Base-by-base conservation (phyloP, 1,284 basidiomycete species). In the Ustilago tritici region DNA sequence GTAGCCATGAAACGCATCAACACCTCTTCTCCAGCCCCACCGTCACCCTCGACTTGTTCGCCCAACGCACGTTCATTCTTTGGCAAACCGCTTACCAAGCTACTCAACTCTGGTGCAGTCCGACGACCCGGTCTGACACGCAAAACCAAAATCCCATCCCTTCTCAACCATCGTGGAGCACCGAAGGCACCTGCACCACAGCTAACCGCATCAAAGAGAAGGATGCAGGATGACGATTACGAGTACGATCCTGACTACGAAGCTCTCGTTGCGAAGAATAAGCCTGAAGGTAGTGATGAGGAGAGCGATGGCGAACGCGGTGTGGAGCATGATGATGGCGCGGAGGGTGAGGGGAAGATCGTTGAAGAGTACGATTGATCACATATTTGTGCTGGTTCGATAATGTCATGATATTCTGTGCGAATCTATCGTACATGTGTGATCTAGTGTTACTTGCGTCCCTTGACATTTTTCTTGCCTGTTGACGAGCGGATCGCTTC, bases 211-310 rank as follows among this genome's bases (percentile, higher is more conserved):
- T 65, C 58, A 17, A 78, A 78, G 28, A 54, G 71, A 1, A 54
- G 64, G 41, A 61, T 70, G 55, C 67, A 74, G 60, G 76, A 78
- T 53, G 76, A 78, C 56, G 76, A 78, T 38, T 78, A 78, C 23
- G 76, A 74, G 60, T 78, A 69, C 36, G 76, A 78, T 50, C 49
- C 67, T 15, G 71, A 54, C 15, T 78, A 78, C 60, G 76, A 78
- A 34, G 67, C 67, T 35, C 14, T 78, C 31, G 65, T 78, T 56
- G 76, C 70, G 1, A 72, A 72, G 36, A 41, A 56, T 6, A 60
- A 66, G 65, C 50, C 50, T 19, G 35, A 50, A 5, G 49, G 36
- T 10, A 53, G 32, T 31, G 46, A 55, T 55, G 40, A 65, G 34
- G 57, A 56, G 19, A 59, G 57, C 38, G 57, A 59, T 34, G 57